These are phyloP conservation scores for Paramecium bursaria DNA, from an alignment of 73 alveolate genomes.

Conservation along the genomic window DNA sequence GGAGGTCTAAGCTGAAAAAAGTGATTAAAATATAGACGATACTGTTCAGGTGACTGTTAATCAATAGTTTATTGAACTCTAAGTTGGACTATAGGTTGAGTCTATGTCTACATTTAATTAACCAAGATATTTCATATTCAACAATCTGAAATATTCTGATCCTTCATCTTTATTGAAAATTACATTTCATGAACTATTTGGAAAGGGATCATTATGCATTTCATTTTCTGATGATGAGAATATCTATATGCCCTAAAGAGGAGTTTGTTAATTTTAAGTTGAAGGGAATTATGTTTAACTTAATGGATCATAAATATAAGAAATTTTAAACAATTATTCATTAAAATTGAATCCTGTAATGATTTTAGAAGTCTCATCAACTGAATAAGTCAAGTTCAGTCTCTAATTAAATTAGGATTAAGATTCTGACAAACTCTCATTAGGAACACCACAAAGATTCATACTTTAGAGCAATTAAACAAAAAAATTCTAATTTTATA, in stretches of 20 bases:
- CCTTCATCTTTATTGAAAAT: constrained; percentile 7
- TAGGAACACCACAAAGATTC: no score
- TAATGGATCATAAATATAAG: background rate
- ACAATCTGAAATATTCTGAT: background rate
- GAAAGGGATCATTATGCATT: constrained; percentile 21
- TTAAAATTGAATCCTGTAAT: constrained; percentile 17
- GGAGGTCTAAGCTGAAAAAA: background rate
- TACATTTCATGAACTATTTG: constrained; percentile 42
- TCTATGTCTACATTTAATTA: background rate
- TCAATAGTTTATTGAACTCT: background rate
- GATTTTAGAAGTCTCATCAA: background rate
- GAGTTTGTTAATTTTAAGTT: background rate
- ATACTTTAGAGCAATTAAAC: no score
- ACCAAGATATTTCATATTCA: constrained; percentile 28
- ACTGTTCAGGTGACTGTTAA: background rate
- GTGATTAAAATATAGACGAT: background rate
- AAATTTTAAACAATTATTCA: background rate
- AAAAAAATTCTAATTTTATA: no score
- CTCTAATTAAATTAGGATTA: no score
- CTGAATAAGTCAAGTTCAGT: no score
- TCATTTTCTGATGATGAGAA: constrained; percentile 12
- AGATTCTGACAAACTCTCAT: no score
- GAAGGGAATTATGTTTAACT: constrained; percentile 2
- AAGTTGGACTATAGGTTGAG: background rate
- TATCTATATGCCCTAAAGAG: background rate